These are phyloP conservation scores for Periconia sp. DNA, from an alignment of 2,329 filamentous ascomycete species.

Conservation along the genomic window DNA sequence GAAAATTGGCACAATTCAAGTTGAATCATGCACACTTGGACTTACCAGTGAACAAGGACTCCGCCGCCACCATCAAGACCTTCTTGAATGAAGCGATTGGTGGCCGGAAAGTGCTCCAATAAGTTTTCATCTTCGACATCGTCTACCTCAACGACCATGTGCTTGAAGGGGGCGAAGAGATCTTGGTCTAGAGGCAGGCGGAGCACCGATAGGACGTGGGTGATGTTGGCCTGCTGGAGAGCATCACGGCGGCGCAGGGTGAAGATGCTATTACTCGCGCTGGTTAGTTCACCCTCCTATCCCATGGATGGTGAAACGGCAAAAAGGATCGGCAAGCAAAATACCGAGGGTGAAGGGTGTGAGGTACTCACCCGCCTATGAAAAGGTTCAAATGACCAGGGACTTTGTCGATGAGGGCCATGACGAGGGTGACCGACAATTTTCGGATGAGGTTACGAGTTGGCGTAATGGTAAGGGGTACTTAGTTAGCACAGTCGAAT, in stretches of 20 bases:
- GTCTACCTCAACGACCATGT: constrained; percentile 81
- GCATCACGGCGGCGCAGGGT: constrained; percentile 71
- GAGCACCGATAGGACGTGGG: constrained; percentile 85
- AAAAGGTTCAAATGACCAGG: constrained; percentile 71
- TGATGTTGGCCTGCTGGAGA: constrained; percentile 74
- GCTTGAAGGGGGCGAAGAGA: constrained; percentile 65
- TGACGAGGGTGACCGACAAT: constrained; percentile 33
- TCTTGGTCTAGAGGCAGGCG: constrained; percentile 60
- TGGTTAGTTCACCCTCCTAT: too few species aligned
- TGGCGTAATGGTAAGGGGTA: constrained; percentile 1
- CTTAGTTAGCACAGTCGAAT: neutral
- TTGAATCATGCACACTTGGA: constrained; percentile 37
- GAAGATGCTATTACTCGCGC: constrained; percentile 64
- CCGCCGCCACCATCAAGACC: constrained; percentile 65
- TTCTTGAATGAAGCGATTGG: constrained; percentile 80
- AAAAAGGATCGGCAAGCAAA: too few species aligned
- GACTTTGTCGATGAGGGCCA: constrained; percentile 66
- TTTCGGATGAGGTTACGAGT: constrained; percentile 20
- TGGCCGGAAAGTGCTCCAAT: constrained; percentile 74
- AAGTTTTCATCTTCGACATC: constrained; percentile 90
- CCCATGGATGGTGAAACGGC: too few species aligned
- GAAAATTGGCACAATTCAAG: constrained; percentile 38
- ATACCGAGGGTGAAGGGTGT: constrained; percentile 18
- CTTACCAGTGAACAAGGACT: constrained; percentile 72
- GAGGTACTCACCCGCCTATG: constrained; percentile 70